phyloP scores from a whole-genome alignment of 331 rosid species.

The Quercus phellos region DNA sequence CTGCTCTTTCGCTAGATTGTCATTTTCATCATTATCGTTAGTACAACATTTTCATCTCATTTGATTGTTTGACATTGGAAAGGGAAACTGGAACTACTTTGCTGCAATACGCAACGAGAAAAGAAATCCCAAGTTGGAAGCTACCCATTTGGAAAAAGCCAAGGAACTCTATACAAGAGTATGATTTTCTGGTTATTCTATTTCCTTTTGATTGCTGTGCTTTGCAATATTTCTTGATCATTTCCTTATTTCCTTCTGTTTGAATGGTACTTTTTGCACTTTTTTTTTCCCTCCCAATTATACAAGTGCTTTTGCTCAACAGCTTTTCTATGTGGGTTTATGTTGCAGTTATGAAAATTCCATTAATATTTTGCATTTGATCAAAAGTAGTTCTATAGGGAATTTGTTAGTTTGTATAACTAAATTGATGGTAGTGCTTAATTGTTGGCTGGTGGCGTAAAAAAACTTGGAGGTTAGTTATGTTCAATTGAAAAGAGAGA shows the following conservation, averaged over 20 bases:
- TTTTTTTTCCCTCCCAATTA: background rate
- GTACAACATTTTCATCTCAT: slow-evolving; percentile 18
- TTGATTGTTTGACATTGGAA: slow-evolving; percentile 28
- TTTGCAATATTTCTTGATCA: slow-evolving; percentile 1
- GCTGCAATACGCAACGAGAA: slow-evolving; percentile 98
- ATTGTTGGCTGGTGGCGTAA: background rate
- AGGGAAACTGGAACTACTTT: slow-evolving; percentile 99
- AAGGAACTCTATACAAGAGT: slow-evolving; percentile 93
- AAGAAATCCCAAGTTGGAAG: slow-evolving; percentile 97
- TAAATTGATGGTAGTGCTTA: background rate
- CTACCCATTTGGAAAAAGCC: slow-evolving; percentile 95
- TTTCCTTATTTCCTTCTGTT: slow-evolving; percentile 4
- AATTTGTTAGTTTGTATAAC: background rate
- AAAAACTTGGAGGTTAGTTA: background rate
- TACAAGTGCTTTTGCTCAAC: background rate
- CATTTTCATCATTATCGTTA: background rate
- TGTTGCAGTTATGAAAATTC: slow-evolving; percentile 4
- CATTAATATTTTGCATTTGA: slow-evolving; percentile 10
- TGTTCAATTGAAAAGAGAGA: background rate
- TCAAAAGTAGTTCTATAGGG: background rate
- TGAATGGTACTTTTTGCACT: slow-evolving; percentile 4
- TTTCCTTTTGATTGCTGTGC: slow-evolving; percentile 4
- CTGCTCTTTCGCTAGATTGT: background rate
- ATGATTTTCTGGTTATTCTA: slow-evolving; percentile 20
- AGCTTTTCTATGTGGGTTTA: slow-evolving; percentile 14